Percentiles rank a stretch among this genome's conserved stretches.
phyloP scores from a whole-genome alignment of 805 yeast species.

The Ogataea trehaloabstinens region DNA sequence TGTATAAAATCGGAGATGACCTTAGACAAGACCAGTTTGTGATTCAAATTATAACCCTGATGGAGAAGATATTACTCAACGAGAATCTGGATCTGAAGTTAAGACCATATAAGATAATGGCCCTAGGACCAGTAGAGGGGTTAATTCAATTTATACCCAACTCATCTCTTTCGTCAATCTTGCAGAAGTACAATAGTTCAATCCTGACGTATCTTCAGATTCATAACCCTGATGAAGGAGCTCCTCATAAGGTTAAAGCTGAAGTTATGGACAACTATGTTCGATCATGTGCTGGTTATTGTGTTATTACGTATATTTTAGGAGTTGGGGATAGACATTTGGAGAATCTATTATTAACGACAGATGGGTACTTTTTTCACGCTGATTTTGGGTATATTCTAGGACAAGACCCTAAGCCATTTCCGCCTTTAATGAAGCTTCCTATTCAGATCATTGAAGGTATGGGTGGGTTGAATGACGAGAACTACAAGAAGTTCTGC shows the following conservation, averaged over 20 bases:
- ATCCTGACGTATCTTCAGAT: slow-evolving; percentile 67
- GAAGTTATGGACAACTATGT: slow-evolving; percentile 91
- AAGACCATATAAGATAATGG: slow-evolving; percentile 86
- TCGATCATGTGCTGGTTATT: slow-evolving; percentile 94
- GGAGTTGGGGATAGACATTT: slow-evolving; percentile 98
- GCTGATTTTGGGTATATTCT: slow-evolving; percentile 96
- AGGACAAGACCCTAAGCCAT: slow-evolving; percentile 97
- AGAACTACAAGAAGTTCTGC: slow-evolving; percentile 81
- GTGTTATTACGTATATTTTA: slow-evolving; percentile 88
- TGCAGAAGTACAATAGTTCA: slow-evolving; percentile 63
- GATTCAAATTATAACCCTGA: slow-evolving; percentile 85
- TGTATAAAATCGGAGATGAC: slow-evolving; percentile 96
- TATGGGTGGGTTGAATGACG: slow-evolving; percentile 90
- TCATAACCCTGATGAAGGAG: slow-evolving; percentile 55
- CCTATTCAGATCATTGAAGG: slow-evolving; percentile 97
- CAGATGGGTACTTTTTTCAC: slow-evolving; percentile 89
- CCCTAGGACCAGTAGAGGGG: slow-evolving; percentile 90
- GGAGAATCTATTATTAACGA: slow-evolving; percentile 77
- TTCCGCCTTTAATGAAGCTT: slow-evolving; percentile 96
- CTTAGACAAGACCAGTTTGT: slow-evolving; percentile 94
- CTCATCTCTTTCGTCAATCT: slow-evolving; percentile 77
- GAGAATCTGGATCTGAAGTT: slow-evolving; percentile 87
- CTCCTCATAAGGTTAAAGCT: slow-evolving; percentile 49
- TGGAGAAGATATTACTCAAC: slow-evolving; percentile 83
- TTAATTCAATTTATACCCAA: slow-evolving; percentile 94